Evolutionary conservation across 805 yeast species (phyloP).

Genomic region (Wickerhamiella slavikovae): DNA sequence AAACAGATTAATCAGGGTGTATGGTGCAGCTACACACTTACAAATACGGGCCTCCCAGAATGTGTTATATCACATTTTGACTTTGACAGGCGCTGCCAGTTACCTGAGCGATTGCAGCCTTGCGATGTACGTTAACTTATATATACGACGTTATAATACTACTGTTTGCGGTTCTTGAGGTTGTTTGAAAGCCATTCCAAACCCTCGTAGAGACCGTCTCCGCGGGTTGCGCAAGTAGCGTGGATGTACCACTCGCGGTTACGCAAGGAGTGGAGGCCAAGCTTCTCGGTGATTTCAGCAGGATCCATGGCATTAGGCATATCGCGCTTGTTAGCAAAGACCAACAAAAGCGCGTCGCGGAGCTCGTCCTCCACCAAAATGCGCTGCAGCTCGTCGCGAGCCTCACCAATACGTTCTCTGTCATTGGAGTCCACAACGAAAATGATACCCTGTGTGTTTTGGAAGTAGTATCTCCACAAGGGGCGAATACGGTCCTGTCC

Average conservation of each 20-base stretch:
- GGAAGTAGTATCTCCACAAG: conserved; percentile 96
- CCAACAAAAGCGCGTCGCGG: conserved; percentile 86
- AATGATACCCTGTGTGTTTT: conserved; percentile 95
- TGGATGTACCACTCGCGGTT: conserved; percentile 99
- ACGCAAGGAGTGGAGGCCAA: conserved; percentile 90
- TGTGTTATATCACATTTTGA: no score
- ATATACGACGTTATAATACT: no score
- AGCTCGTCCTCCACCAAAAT: conserved; percentile 97
- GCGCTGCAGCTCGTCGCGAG: conserved; percentile 95
- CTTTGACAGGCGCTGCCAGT: no score
- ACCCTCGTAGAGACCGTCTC: conserved; percentile 97
- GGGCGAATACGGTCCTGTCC: conserved; percentile 99
- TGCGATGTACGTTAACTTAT: no score
- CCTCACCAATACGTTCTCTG: conserved; percentile 93
- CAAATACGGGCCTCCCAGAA: no score
- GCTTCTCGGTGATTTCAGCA: conserved; percentile 92
- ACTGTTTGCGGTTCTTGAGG: conserved; percentile 36
- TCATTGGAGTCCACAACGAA: conserved; percentile 96
- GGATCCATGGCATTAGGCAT: conserved; percentile 98
- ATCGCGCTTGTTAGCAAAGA: conserved; percentile 96
- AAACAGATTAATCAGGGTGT: no score
- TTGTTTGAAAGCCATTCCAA: conserved; percentile 89
- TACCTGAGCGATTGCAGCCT: no score
- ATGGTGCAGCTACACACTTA: no score
- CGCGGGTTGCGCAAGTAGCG: conserved; percentile 97